A percentile compares a stretch with the other conserved stretches of the same genome.
phyloP scores from a whole-genome alignment of 2,329 filamentous ascomycete species.

The Aspergillus nomiae region DNA sequence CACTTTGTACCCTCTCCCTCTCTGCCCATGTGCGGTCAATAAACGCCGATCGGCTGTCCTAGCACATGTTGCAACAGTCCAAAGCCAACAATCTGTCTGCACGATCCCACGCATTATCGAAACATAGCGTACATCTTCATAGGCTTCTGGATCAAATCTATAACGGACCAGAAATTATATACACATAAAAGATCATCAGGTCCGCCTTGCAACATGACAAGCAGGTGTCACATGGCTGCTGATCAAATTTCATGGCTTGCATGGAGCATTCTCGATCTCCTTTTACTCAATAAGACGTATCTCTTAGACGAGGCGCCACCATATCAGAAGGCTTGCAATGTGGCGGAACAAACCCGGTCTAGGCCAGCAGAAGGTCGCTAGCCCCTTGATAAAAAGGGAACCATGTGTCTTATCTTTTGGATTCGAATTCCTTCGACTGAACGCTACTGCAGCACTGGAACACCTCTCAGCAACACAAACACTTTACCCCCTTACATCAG shows the following conservation, averaged over 20 bases:
- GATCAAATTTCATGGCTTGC: not conserved
- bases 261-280: not conserved
- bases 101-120: not conserved
- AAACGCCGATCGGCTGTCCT: not conserved
- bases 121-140: not conserved
- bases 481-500: not conserved
- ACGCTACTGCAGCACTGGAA: not conserved
- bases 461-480: not conserved
- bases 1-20: not conserved
- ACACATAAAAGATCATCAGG: not conserved
- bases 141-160: not conserved
- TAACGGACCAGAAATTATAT: not conserved
- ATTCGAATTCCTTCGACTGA: not conserved
- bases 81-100: not conserved
- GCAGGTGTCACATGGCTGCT: not conserved
- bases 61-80: not conserved
- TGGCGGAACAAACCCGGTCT: not conserved
- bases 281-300: not conserved
- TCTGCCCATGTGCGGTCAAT: not conserved
- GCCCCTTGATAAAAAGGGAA: slow-evolving; percentile 2
- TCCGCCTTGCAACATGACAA: not conserved
- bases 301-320: not conserved
- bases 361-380: not conserved
- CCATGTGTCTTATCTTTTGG: not conserved
- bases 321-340: not conserved